phyloP scores from a whole-genome alignment of 169 alveolate species.

The Plasmodium chabaudi region DNA sequence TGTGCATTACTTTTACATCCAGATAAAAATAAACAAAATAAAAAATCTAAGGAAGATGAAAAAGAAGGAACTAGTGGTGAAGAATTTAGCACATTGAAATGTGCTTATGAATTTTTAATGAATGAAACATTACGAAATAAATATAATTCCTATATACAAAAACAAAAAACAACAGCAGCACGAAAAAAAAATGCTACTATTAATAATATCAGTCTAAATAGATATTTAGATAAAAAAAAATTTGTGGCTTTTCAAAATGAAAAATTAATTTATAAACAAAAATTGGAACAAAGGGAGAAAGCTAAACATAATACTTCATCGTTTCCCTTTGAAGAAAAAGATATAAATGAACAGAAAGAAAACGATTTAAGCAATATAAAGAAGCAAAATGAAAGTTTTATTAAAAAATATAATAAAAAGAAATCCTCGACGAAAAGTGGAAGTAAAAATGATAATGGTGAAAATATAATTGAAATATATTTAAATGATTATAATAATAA shows the following conservation, averaged over 20 bases:
- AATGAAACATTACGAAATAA: conserved; percentile 46
- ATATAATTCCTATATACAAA: conserved; percentile 24
- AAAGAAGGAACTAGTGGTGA: conserved; percentile 7
- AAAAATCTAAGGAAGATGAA: background rate
- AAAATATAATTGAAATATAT: conserved; percentile 28
- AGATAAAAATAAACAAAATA: conserved; percentile 11
- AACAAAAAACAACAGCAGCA: background rate
- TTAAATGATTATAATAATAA: conserved; percentile 19
- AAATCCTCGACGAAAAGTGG: background rate
- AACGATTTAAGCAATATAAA: background rate
- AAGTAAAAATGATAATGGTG: background rate
- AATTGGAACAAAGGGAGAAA: conserved; percentile 46
- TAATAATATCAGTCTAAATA: conserved; percentile 32
- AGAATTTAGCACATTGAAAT: conserved; percentile 28
- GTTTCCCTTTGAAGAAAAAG: background rate
- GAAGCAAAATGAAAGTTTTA: background rate
- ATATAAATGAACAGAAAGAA: conserved; percentile 12
- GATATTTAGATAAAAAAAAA: conserved; percentile 30
- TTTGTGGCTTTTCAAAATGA: conserved; percentile 15
- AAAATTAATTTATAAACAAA: conserved; percentile 16
- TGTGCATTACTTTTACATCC: conserved; percentile 63
- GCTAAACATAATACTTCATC: background rate
- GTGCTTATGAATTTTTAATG: conserved; percentile 67
- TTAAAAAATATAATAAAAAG: background rate
- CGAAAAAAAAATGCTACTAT: background rate